Evolutionary conservation across 768 basidiomycete species (phyloP), one percentile per base, ranked within the genome.

Genomic region (Tricholoma terreum): DNA sequence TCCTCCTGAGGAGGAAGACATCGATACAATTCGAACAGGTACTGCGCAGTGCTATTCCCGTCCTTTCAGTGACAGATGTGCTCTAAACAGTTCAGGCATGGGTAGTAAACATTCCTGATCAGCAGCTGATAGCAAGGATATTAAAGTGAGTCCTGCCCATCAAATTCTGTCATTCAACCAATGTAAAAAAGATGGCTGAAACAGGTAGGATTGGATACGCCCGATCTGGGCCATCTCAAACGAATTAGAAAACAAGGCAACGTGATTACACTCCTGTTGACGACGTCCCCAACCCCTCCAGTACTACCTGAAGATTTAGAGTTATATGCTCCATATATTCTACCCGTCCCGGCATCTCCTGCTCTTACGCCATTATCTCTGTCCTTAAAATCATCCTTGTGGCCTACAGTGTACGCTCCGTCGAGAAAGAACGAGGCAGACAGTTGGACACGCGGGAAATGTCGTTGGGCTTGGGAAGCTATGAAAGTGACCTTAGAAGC

Each of bases 381-480:
- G 19, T 68, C 71, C 42, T 67, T 84, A 33, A 94, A 95, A 72
- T 80, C 81, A 36, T 69, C 80, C 1, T 72, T 91, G n/a, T 98
- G 96, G 96, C 96, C 96, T 7, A 90, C 90, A 10, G 73, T 85
- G 12, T 92, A 84, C 62, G 77, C 85, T 3, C 90, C 90, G 0
- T 80, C 80, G 33, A 79, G 84, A 59, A 90, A 84, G 66, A 83
- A 81, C 63, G 87, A 90, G 57, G 71, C 75, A 1, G 83, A 87
- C 58, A 73, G 74, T 6, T 92, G 93, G 90, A 81, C 86, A 3
- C 70, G 75, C 24, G 84, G 79, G 0, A 83, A 84, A 55, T 76
- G 84, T 35, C 78, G 75, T 12, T 97, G 96, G 95, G 89, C 93
- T 1, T 78, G 79, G 63, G 75, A 84, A 11, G 89, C 90, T 34